Evolutionary conservation across 805 yeast genomes (phyloP), one percentile per base, ranked within the genome.

Genomic region (Saturnispora silvae): DNA sequence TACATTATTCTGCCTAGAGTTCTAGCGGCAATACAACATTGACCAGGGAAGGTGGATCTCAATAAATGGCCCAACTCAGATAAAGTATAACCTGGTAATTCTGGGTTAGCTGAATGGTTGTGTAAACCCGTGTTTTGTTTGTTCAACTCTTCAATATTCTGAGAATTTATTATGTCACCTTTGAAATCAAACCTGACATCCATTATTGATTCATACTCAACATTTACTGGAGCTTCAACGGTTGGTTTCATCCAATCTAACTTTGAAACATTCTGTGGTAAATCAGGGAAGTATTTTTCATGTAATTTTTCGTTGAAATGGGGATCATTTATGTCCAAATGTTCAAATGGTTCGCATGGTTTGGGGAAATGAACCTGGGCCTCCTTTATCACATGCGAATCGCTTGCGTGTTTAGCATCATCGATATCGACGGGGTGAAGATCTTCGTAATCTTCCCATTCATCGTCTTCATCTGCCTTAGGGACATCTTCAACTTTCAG

Each of bases 61-160:
- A 86, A 62, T 33, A 84, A 67, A 47, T 81, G 92, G 1, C 81
- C 79, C 35, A 92, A 64, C 53, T 92, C 99, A 0, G 73, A 65
- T 18, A 92, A 54, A 0, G 96, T 87, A 56, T 92, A 92, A 0
- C 99, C 99, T 0, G 97, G 95, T 36, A 87, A 64, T 31, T 77
- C 76, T 0, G 97, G 96, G 33, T 80, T 76, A 9, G 80, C 84
- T 0, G 96, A 70, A 57, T 92, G 99, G 54, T 92, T 97, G 51
- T 85, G 96, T 19, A 92, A 67, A 0, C 95, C 98, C 22, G 75
- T 63, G 9, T 42, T 33, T 28, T 34, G 15, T 13, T 34, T 13
- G 5, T 43, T 40, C 22, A 45, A 39, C 4, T 44, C 28, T 6
- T 40, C 33, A 7, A 52, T 40, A 37, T 48, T 52, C 25, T 49